Evolutionary conservation across 306 rosid species (phyloP).

Genomic region (Lathyrus sativus): DNA sequence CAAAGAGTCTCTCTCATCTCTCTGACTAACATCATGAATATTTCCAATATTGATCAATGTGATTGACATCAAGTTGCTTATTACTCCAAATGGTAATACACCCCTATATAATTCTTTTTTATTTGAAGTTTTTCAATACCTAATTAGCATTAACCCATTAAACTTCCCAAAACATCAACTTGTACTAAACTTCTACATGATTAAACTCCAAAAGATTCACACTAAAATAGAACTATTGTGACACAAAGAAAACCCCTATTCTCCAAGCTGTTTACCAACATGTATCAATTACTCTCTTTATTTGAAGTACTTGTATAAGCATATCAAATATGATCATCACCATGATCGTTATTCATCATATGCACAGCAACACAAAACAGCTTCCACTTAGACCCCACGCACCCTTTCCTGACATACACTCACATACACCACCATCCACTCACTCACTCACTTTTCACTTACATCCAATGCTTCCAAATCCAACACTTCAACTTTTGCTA

Average conservation of each 20-base stretch:
- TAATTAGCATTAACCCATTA: too few relatives aligned
- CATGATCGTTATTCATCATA: not conserved
- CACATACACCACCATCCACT: not conserved
- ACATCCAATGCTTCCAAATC: constrained; percentile 25
- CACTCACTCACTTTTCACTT: constrained; percentile 2
- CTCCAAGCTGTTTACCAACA: not conserved
- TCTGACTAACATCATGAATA: too few relatives aligned
- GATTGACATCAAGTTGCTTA: too few relatives aligned
- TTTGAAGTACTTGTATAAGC: not conserved
- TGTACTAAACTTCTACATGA: not conserved
- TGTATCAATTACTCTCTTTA: not conserved
- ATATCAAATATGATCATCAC: not conserved
- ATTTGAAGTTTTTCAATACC: too few relatives aligned
- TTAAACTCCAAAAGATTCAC: not conserved
- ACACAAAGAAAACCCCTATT: not conserved
- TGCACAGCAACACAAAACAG: not conserved
- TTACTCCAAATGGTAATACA: too few relatives aligned
- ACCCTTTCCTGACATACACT: constrained; percentile 10
- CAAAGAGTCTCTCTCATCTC: too few relatives aligned
- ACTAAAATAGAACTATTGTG: not conserved
- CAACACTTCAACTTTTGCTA: constrained; percentile 31
- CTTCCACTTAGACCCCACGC: constrained; percentile 36
- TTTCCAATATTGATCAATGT: too few relatives aligned
- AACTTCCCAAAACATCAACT: too few relatives aligned
- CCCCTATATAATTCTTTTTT: too few relatives aligned